Percentiles rank a stretch among this genome's conserved stretches.
These are phyloP conservation scores for Chenopodium suecicum DNA, from an alignment of 148 eudicot genomes.

Conservation along the genomic window DNA sequence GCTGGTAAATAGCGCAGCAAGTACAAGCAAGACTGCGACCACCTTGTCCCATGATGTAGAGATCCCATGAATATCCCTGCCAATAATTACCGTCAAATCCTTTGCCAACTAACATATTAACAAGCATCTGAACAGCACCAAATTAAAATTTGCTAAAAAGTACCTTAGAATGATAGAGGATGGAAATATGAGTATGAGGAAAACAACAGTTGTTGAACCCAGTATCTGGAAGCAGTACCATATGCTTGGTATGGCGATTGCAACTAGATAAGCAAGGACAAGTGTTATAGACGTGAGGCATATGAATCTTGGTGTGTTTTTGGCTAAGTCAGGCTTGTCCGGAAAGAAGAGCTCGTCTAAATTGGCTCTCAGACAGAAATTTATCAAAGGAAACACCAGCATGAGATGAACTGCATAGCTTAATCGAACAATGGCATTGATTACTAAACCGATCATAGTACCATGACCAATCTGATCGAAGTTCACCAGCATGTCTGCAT, in stretches of 20 bases:
- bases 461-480: constrained; percentile 52
- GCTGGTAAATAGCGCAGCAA: constrained; percentile 58
- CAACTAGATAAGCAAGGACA: constrained; percentile 50
- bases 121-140: not conserved
- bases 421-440: constrained; percentile 61
- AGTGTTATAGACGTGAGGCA: constrained; percentile 58
- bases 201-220: constrained; percentile 85
- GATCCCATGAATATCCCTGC: constrained; percentile 73
- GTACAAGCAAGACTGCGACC: constrained; percentile 47
- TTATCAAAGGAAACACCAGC: constrained; percentile 85
- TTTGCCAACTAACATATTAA: not conserved
- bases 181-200: constrained; percentile 81
- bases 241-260: constrained; percentile 75
- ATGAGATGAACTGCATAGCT: constrained; percentile 88
- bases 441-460: constrained; percentile 40
- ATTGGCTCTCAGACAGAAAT: constrained; percentile 69
- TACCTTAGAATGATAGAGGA: constrained; percentile 79
- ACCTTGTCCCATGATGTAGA: constrained; percentile 48
- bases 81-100: not conserved
- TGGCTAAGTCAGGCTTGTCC: constrained; percentile 39
- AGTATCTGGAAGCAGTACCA: constrained; percentile 94
- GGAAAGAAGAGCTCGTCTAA: constrained; percentile 73
- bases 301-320: constrained; percentile 53
- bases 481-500: constrained; percentile 89
- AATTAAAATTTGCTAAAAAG: not conserved